Conservation (phyloP, 1,284 basidiomycete species). For the Apiotrichum veenhuisii region DNA sequence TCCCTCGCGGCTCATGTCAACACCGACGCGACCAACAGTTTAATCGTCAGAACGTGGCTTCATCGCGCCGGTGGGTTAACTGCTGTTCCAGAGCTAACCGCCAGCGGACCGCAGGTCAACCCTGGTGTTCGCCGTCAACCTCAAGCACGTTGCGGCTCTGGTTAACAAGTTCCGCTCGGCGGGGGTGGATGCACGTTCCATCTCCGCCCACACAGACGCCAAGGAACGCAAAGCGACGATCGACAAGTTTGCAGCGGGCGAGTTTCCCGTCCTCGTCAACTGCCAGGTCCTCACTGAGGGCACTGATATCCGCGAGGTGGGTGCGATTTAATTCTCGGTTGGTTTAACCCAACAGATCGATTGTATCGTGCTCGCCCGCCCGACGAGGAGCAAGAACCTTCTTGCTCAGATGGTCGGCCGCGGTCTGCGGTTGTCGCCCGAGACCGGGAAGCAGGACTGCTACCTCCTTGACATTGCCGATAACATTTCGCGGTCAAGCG, state of each 20-base stretch:
- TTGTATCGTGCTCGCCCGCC: slow-evolving; percentile 78
- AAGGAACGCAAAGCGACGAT: slow-evolving; percentile 65
- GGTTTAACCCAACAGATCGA: slow-evolving; percentile 59
- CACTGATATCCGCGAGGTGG: slow-evolving; percentile 72
- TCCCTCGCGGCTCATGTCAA: slow-evolving; percentile 77
- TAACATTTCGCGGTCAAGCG: slow-evolving; percentile 63
- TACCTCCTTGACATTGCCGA: slow-evolving; percentile 90
- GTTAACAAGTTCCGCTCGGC: slow-evolving; percentile 68
- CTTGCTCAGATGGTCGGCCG: slow-evolving; percentile 88
- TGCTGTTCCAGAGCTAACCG: not conserved
- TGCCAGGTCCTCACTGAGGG: slow-evolving; percentile 92
- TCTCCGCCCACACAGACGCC: slow-evolving; percentile 69
- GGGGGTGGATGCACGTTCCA: slow-evolving; percentile 80
- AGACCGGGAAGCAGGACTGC: slow-evolving; percentile 79
- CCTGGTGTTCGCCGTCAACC: slow-evolving; percentile 83
- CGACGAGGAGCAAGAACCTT: slow-evolving; percentile 81
- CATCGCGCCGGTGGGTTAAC: slow-evolving; percentile 65
- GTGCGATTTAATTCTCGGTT: slow-evolving; percentile 11
- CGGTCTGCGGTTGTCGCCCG: slow-evolving; percentile 79
- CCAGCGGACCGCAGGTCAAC: slow-evolving; percentile 71
- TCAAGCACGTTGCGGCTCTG: slow-evolving; percentile 75
- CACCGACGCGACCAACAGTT: slow-evolving; percentile 66
- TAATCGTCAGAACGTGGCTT: slow-evolving; percentile 75
- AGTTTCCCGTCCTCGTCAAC: slow-evolving; percentile 85
- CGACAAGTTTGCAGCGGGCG: slow-evolving; percentile 63